Evolutionary conservation across 257 asterid genomes (phyloP).

Genomic region (Gentiana dahurica): DNA sequence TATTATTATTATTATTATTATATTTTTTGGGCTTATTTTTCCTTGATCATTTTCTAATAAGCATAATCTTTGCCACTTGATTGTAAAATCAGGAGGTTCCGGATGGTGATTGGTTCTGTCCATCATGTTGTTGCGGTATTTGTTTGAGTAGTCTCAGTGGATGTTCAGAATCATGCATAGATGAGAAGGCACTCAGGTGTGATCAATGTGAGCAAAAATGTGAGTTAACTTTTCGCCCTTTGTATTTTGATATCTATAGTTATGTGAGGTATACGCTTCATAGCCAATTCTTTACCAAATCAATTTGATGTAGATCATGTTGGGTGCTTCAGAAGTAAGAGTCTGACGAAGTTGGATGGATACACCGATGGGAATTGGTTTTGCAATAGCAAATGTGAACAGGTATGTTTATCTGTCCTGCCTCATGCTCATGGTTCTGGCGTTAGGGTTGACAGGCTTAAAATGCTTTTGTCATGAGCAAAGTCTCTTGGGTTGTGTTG

Average conservation of each 20-base stretch:
- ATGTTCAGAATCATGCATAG: conserved; percentile 16
- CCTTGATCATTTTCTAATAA: conserved; percentile 1
- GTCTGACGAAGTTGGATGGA: conserved; percentile 17
- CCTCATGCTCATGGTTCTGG: not conserved
- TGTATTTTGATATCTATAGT: not conserved
- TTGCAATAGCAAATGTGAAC: conserved; percentile 53
- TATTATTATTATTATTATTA: no score
- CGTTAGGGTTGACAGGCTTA: no score
- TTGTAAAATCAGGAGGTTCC: conserved; percentile 55
- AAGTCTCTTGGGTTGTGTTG: no score
- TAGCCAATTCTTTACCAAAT: conserved; percentile 6
- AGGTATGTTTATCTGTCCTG: conserved; percentile 32
- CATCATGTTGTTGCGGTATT: conserved; percentile 77
- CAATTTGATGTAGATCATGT: conserved; percentile 47
- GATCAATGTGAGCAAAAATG: conserved; percentile 71
- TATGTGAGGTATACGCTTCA: not conserved
- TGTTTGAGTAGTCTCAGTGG: conserved; percentile 35
- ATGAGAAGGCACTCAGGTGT: conserved; percentile 31
- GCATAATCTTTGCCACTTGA: conserved; percentile 2
- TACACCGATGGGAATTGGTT: conserved; percentile 48
- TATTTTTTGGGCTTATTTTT: no score
- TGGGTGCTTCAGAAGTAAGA: conserved; percentile 45
- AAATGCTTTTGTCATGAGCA: no score
- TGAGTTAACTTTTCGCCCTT: conserved; percentile 27
- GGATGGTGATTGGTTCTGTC: conserved; percentile 96